Evolutionary conservation across 78 protist species (phyloP).

Genomic region (Blattamonas nauphoetae): DNA sequence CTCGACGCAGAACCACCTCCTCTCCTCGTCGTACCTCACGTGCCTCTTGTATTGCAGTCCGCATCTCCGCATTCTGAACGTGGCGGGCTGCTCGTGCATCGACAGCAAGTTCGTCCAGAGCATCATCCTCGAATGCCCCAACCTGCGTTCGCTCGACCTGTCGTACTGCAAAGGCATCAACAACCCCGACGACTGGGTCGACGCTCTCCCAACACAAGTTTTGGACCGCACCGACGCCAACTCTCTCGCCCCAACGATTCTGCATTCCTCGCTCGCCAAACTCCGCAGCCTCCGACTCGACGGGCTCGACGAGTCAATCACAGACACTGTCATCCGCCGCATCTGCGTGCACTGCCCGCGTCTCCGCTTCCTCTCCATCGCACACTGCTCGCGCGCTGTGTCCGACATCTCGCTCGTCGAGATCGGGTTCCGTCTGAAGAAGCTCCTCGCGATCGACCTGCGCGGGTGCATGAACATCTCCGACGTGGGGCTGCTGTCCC

Average conservation of each 20-base stretch:
- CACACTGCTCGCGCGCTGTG: background rate
- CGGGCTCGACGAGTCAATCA: background rate
- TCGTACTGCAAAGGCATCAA: background rate
- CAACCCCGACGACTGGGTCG: background rate
- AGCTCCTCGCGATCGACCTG: background rate
- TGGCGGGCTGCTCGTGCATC: background rate
- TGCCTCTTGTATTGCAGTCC: background rate
- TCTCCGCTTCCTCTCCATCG: background rate
- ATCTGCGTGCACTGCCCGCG: background rate
- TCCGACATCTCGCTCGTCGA: background rate
- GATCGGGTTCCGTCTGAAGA: background rate
- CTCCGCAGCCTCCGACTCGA: background rate
- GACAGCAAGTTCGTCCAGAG: background rate
- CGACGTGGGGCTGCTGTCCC: slow-evolving; percentile 1
- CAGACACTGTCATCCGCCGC: background rate
- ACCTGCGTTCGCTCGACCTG: background rate
- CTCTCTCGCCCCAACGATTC: background rate
- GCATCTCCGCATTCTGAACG: background rate
- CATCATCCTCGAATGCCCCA: background rate
- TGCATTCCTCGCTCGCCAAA: background rate
- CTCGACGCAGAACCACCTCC: background rate
- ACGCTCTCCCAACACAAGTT: background rate
- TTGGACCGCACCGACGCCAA: background rate
- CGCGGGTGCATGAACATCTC: background rate
- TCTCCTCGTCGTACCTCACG: background rate